These are phyloP conservation scores for Geosmithia flava DNA, from an alignment of 2,329 filamentous ascomycete genomes.

Conservation along the genomic window DNA sequence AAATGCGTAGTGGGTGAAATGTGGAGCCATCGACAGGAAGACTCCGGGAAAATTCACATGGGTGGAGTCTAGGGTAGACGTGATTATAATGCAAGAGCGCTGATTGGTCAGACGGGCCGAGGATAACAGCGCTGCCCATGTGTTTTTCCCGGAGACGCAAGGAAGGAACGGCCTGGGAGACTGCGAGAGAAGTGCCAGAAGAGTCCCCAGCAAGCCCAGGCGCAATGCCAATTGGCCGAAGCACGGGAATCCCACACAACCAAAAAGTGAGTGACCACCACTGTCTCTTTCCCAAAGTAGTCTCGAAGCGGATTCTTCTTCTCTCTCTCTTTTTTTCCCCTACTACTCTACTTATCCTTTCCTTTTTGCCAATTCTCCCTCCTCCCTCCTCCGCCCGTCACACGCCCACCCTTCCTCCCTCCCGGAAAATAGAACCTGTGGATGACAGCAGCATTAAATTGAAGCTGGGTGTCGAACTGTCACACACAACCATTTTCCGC, in stretches of 20 bases:
- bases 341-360: too few relatives aligned
- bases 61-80: not conserved
- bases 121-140: slow-evolving; percentile 7
- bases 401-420: not conserved
- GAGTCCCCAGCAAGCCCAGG: too few relatives aligned
- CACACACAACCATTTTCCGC: not conserved
- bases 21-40: not conserved
- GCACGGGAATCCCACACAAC: slow-evolving; percentile 5
- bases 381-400: not conserved
- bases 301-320: not conserved
- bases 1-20: not conserved
- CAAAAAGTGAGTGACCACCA: slow-evolving; percentile 12
- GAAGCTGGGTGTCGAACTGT: not conserved
- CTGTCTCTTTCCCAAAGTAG: not conserved
- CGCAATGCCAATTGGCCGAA: slow-evolving; percentile 6
- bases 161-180: not conserved
- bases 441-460: slow-evolving; percentile 9
- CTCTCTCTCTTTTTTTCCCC: too few relatives aligned
- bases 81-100: slow-evolving; percentile 4
- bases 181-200: not conserved
- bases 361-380: too few relatives aligned
- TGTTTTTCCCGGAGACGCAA: not conserved
- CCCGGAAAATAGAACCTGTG: slow-evolving; percentile 16
- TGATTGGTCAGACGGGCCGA: slow-evolving; percentile 23
- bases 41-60: not conserved